Evolutionary conservation across 768 basidiomycete species (phyloP), one percentile per base, ranked within the genome.

Genomic region (Sistotremastrum suecicum): DNA sequence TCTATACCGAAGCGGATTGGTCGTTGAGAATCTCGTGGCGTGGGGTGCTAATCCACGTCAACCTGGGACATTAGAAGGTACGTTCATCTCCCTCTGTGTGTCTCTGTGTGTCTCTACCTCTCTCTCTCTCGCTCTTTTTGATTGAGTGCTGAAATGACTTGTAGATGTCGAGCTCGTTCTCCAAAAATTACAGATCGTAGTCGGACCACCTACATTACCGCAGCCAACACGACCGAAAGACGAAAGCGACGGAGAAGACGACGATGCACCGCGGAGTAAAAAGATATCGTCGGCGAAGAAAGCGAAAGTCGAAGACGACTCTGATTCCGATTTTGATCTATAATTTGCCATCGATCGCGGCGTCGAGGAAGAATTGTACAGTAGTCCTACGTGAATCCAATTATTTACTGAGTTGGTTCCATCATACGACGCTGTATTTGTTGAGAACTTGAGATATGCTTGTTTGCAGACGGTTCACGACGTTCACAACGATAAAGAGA

Each of bases 1-100:
- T 52, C 66, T 94, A 32, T 98, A 99, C 63, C 78, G 84, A 40
- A 83, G 82, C 53, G 95, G 95, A n/a, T 83, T 91, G 39, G 82
- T 98, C 34, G 68, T 74, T 41, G 83, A 84, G 50, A 90, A 97
- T 60, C 67, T 95, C 8, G 69, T 87, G 4, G 75, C 86, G 2
- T 87, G 88, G 81, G 84, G 83, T 9, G 80, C 78, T 5, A 86
- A 89, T 48, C 66, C 71, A 52, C 83, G 90, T 50, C 75, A 20
- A 2, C 20, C 20, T 20, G 20, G 86, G 40, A 70, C 67, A 10
- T 64, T 83, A 6, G 79, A 87, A 69, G 92, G 94, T 90, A 54
- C 36, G 66, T 53, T 20, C 29, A 3, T 38, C 7, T 29, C n/a
- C 11, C 37, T 4, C 11, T 33, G 30, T 41, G 40, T 36, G 4